Conservation (phyloP, 768 basidiomycete genomes). For the Amanita rimosa region DNA sequence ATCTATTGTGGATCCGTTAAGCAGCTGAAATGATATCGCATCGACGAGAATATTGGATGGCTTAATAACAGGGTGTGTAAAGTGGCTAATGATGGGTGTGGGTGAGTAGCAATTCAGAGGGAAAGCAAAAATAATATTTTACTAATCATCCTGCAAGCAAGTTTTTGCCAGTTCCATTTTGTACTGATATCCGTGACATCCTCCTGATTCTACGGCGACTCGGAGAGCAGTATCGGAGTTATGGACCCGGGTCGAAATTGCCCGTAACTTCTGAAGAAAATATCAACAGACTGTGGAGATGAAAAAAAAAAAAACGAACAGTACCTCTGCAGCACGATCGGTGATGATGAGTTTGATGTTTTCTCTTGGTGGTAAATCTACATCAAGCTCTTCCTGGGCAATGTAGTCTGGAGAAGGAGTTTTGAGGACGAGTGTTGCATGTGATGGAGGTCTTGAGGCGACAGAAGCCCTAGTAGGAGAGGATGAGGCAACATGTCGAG, state of each 20-base stretch:
- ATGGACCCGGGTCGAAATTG: constrained; percentile 55
- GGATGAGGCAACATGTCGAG: constrained; percentile 1
- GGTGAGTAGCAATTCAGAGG: constrained; percentile 2
- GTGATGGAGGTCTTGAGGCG: constrained; percentile 29
- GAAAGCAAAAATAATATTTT: constrained; percentile 19
- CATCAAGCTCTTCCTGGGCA: constrained; percentile 51
- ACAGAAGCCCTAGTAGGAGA: constrained; percentile 19
- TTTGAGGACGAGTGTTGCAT: constrained; percentile 36
- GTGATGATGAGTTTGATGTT: constrained; percentile 51
- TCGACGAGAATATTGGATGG: constrained; percentile 79
- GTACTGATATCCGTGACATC: constrained; percentile 97
- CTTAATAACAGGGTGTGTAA: constrained; percentile 57
- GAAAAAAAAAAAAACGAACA: constrained; percentile 9
- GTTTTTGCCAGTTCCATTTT: constrained; percentile 71
- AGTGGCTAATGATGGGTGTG: constrained; percentile 41
- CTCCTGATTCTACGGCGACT: constrained; percentile 84
- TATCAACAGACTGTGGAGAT: constrained; percentile 2
- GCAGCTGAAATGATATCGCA: constrained; percentile 68
- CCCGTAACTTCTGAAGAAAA: constrained; percentile 57
- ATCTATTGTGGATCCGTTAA: constrained; percentile 86
- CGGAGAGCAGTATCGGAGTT: constrained; percentile 60
- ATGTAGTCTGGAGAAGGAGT: constrained; percentile 44
- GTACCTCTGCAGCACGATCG: constrained; percentile 66
- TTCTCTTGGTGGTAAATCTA: constrained; percentile 42
- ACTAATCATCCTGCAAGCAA: constrained; percentile 77